A percentile compares a stretch with the other conserved stretches of the same genome.
phyloP scores from a whole-genome alignment of 2,329 filamentous ascomycete species.

The Neonectria hederae region DNA sequence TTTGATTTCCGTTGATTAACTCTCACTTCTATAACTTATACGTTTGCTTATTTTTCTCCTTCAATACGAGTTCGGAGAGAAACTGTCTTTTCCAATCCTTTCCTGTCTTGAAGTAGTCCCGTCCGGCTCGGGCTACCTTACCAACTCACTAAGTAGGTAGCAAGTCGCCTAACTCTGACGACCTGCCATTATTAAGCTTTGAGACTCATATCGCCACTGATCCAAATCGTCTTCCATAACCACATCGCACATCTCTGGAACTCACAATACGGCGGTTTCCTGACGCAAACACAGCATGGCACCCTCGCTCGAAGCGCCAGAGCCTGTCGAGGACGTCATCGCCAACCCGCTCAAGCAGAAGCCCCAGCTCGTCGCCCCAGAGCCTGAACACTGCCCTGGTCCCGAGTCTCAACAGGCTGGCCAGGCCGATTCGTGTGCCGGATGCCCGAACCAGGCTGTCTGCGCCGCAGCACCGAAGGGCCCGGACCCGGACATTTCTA shows the following conservation, averaged over 20 bases:
- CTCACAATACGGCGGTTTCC: constrained; percentile 5
- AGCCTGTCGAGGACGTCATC: constrained; percentile 73
- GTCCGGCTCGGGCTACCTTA: background rate
- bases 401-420: constrained; percentile 80
- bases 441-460: constrained; percentile 95
- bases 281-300: constrained; percentile 68
- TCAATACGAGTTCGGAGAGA: background rate
- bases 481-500: constrained; percentile 90
- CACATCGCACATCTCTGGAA: background rate
- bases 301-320: constrained; percentile 79
- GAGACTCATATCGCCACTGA: constrained; percentile 31
- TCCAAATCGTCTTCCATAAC: background rate
- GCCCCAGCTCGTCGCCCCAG: constrained; percentile 89
- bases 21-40: background rate
- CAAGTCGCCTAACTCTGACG: background rate
- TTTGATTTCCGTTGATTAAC: background rate
- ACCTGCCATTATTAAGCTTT: constrained; percentile 34
- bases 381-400: constrained; percentile 96
- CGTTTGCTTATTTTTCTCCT: no score
- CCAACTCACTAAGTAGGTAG: background rate
- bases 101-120: background rate
- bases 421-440: constrained; percentile 84
- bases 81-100: no score
- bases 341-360: constrained; percentile 79
- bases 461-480: constrained; percentile 95